Percentiles rank a stretch among this genome's conserved stretches.
Evolutionary conservation across 768 basidiomycete genomes (phyloP).

Genomic region (Lentinus brumalis): DNA sequence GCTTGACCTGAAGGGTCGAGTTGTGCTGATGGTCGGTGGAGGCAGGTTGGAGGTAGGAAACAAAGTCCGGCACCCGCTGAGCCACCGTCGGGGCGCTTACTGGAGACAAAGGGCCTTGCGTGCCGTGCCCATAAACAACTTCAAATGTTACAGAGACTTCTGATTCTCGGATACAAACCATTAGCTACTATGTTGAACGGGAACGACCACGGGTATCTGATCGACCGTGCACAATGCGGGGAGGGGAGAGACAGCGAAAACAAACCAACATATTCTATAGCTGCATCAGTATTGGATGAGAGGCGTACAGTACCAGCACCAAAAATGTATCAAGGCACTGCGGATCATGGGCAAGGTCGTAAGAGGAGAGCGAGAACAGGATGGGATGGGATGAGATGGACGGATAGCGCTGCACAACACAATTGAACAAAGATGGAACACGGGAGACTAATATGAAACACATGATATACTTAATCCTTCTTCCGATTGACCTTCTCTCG

Average conservation of each 20-base stretch:
- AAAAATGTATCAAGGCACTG: background rate
- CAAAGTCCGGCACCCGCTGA: too few species aligned
- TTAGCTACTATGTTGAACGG: too few species aligned
- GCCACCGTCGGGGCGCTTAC: too few species aligned
- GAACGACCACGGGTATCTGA: too few species aligned
- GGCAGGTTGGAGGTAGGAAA: too few species aligned
- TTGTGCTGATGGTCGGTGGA: too few species aligned
- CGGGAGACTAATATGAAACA: background rate
- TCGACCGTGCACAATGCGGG: too few species aligned
- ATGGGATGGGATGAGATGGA: background rate
- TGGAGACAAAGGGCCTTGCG: too few species aligned
- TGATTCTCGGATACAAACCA: too few species aligned
- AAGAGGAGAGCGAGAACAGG: background rate
- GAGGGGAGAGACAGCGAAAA: background rate
- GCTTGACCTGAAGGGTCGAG: too few species aligned
- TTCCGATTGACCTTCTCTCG: conserved; percentile 3
- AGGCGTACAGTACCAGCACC: conserved; percentile 8
- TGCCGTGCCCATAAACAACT: too few species aligned
- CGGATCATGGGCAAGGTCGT: background rate
- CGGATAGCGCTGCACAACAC: conserved; percentile 18
- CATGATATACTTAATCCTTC: conserved; percentile 1
- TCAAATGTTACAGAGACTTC: too few species aligned
- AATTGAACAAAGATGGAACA: conserved; percentile 8
- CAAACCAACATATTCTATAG: conserved; percentile 21
- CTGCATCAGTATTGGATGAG: conserved; percentile 11